Percentiles rank a stretch among this genome's conserved stretches.
Evolutionary conservation across 495 filamentous ascomycete genomes (phyloP).

Genomic region (Aspergillus heteromorphus): DNA sequence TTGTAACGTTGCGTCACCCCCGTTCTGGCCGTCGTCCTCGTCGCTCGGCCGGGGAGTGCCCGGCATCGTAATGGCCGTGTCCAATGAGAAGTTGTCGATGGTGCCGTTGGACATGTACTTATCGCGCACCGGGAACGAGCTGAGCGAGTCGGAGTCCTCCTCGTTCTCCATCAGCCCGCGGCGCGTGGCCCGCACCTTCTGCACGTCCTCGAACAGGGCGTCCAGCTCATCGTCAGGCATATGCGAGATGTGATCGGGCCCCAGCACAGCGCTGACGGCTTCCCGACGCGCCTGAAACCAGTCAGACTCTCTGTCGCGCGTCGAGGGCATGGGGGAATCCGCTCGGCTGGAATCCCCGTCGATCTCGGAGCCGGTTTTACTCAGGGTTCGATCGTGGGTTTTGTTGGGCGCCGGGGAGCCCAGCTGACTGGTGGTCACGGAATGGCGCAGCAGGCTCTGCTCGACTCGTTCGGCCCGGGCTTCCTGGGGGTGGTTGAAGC

Average conservation of each 20-base stretch:
- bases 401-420: constrained; percentile 63
- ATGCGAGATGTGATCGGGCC: constrained; percentile 82
- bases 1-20: constrained; percentile 59
- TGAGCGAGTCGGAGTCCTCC: constrained; percentile 83
- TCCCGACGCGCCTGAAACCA: constrained; percentile 94
- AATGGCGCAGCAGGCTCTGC: constrained; percentile 82
- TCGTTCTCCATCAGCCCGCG: constrained; percentile 68
- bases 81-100: constrained; percentile 92
- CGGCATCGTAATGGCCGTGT: constrained; percentile 90
- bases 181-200: constrained; percentile 75
- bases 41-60: constrained; percentile 73
- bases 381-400: constrained; percentile 71
- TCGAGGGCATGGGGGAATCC: constrained; percentile 71
- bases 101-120: constrained; percentile 97
- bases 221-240: constrained; percentile 93
- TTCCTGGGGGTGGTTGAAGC: constrained; percentile 97
- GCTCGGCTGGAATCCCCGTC: constrained; percentile 67
- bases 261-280: constrained; percentile 82
- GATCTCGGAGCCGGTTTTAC: constrained; percentile 65
- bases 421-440: constrained; percentile 75
- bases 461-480: constrained; percentile 89
- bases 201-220: constrained; percentile 90
- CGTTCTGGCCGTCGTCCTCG: constrained; percentile 55
- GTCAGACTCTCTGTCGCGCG: constrained; percentile 73
- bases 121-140: constrained; percentile 82